A percentile compares a stretch with the other conserved stretches of the same genome.
Conservation (phyloP, 164 flowering plant genomes). For the Nymphaea colorata region DNA sequence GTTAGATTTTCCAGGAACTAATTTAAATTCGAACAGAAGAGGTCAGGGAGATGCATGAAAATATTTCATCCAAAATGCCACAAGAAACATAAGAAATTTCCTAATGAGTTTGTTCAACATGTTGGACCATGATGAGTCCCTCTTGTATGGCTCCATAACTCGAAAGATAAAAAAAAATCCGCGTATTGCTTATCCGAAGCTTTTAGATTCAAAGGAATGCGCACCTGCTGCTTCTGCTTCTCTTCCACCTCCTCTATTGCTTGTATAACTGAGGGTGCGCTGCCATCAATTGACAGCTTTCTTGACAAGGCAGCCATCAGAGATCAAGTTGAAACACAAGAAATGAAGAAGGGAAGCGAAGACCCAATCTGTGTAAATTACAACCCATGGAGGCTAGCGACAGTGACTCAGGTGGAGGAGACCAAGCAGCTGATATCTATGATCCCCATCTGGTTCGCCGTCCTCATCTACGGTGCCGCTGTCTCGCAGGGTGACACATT, state of each 20-base stretch:
- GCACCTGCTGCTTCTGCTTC: no score
- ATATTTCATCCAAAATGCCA: no score
- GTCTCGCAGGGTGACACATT: slow-evolving; percentile 56
- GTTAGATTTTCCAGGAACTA: no score
- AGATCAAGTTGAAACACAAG: slow-evolving; percentile 4
- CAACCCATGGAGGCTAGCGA: slow-evolving; percentile 55
- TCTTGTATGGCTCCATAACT: no score
- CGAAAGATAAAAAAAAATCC: no score
- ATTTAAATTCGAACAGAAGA: no score
- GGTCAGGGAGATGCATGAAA: no score
- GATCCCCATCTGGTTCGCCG: slow-evolving; percentile 58
- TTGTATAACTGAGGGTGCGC: neutral
- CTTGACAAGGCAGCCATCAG: slow-evolving; percentile 83
- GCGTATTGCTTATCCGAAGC: no score
- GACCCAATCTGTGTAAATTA: slow-evolving; percentile 31
- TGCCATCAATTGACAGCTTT: slow-evolving; percentile 29
- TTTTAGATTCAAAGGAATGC: no score
- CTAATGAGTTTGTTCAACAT: neutral
- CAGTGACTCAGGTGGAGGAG: slow-evolving; percentile 65
- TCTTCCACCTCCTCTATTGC: no score
- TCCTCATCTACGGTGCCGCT: slow-evolving; percentile 41
- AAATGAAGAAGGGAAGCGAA: slow-evolving; percentile 22
- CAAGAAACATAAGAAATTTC: neutral
- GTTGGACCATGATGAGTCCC: no score
- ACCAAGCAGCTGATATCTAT: slow-evolving; percentile 46